These are phyloP conservation scores for Scedosporium apiospermum DNA, from an alignment of 2,329 filamentous ascomycete species.

Conservation along the genomic window DNA sequence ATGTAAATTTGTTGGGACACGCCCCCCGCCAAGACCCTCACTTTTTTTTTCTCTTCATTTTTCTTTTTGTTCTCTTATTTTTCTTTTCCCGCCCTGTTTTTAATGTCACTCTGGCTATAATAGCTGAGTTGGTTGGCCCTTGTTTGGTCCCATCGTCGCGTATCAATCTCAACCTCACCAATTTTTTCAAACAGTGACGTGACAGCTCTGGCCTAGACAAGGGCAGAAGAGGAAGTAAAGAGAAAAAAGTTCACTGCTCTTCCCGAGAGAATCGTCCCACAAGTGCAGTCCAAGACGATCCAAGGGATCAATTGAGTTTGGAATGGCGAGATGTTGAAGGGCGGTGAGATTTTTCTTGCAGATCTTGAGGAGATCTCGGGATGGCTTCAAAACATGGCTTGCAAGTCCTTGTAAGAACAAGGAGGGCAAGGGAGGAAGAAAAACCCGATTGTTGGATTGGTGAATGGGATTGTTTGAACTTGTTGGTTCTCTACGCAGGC, in stretches of 20 bases:
- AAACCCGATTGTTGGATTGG: too few relatives aligned
- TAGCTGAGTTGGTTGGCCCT: too few relatives aligned
- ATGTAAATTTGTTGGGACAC: not conserved
- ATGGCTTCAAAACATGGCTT: too few relatives aligned
- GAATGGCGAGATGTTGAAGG: not conserved
- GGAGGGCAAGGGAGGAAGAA: too few relatives aligned
- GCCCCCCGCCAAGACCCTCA: not conserved
- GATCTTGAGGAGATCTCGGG: not conserved
- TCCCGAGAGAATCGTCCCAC: not conserved
- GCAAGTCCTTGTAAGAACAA: too few relatives aligned
- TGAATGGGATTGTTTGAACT: too few relatives aligned
- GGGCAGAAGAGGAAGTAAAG: not conserved
- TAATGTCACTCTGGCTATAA: too few relatives aligned
- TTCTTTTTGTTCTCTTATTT: not conserved
- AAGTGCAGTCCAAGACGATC: not conserved
- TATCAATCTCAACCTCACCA: too few relatives aligned
- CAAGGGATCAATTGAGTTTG: not conserved
- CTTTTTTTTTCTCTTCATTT: not conserved
- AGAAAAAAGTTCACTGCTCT: not conserved
- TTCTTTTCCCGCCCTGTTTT: not conserved
- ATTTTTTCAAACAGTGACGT: too few relatives aligned
- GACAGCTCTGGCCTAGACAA: not conserved
- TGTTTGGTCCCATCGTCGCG: too few relatives aligned
- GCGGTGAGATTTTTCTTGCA: not conserved
- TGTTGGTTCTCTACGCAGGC: too few relatives aligned